Percentiles rank a stretch among this genome's conserved stretches.
These are phyloP conservation scores for Pachyrhizus erosus DNA, from an alignment of 306 rosid genomes.

Conservation along the genomic window DNA sequence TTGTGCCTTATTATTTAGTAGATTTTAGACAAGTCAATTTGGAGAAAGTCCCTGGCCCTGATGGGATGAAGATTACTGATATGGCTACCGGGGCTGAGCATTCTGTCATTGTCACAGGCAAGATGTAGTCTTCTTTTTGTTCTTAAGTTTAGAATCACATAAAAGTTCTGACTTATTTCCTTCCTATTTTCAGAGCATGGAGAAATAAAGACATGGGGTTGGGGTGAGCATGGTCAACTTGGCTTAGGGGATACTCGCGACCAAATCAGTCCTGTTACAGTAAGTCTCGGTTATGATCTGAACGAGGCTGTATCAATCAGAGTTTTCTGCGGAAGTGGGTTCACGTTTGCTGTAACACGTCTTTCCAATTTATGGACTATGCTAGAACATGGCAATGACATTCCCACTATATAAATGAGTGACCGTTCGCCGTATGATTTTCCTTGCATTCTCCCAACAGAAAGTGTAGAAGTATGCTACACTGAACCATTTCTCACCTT, in stretches of 20 bases:
- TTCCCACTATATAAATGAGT: conserved; percentile 25
- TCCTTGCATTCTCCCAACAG: background rate
- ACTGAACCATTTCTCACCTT: background rate
- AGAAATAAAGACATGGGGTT: conserved; percentile 86
- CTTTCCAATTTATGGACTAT: background rate
- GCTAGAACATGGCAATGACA: background rate
- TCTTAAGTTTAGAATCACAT: background rate
- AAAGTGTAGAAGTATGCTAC: background rate
- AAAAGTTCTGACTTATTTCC: conserved; percentile 20
- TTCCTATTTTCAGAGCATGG: conserved; percentile 53
- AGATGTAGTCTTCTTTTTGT: conserved; percentile 14
- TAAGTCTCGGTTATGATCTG: conserved; percentile 44
- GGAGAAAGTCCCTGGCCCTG: conserved; percentile 59
- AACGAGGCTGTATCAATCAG: conserved; percentile 43
- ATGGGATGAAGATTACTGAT: conserved; percentile 53
- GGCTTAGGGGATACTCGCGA: conserved; percentile 79
- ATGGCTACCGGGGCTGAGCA: conserved; percentile 92
- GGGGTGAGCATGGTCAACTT: conserved; percentile 99
- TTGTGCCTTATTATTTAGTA: conserved; percentile 30
- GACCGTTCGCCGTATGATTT: background rate
- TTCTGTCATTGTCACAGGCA: conserved; percentile 76
- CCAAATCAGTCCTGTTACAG: conserved; percentile 60
- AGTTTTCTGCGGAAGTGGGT: conserved; percentile 90
- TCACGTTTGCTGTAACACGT: conserved; percentile 61
- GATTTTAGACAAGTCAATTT: conserved; percentile 54